phyloP scores from a whole-genome alignment of 1,139 yeast species.

The Hyphopichia burtonii region DNA sequence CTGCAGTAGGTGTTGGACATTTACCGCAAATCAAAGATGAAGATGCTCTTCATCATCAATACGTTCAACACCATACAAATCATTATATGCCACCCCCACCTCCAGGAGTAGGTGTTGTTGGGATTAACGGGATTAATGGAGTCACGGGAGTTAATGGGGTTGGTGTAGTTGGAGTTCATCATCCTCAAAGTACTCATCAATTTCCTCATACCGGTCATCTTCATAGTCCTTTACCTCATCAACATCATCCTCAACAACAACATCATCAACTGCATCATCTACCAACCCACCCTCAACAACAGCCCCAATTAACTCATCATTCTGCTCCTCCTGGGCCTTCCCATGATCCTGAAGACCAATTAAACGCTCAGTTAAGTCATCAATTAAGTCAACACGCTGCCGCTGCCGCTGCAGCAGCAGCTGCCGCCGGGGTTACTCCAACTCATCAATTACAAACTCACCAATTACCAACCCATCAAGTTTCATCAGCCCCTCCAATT shows the following conservation, averaged over 20 bases:
- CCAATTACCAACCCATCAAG: background rate
- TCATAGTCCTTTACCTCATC: too few species aligned
- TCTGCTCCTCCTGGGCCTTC: conserved; percentile 9
- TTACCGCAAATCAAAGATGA: too few species aligned
- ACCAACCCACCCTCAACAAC: too few species aligned
- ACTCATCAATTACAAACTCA: conserved; percentile 11
- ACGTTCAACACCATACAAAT: too few species aligned
- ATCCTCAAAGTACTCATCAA: conserved; percentile 15
- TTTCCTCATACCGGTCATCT: too few species aligned
- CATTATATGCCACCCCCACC: conserved; percentile 3
- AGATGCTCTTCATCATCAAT: too few species aligned
- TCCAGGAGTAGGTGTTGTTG: background rate
- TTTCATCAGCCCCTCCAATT: background rate
- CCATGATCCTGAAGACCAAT: conserved; percentile 18
- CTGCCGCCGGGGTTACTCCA: background rate
- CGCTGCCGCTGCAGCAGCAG: conserved; percentile 6
- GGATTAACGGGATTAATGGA: too few species aligned
- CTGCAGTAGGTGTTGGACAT: too few species aligned
- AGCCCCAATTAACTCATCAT: too few species aligned
- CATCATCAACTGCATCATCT: too few species aligned
- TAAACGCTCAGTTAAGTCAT: conserved; percentile 20
- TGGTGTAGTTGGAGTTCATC: conserved; percentile 10
- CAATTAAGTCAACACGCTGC: conserved; percentile 8
- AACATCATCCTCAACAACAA: too few species aligned
- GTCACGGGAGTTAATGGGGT: background rate